Percentiles rank a stretch among this genome's conserved stretches.
These are phyloP conservation scores for Byssochlamys sp. DNA, from an alignment of 2,329 filamentous ascomycete genomes.

Conservation along the genomic window DNA sequence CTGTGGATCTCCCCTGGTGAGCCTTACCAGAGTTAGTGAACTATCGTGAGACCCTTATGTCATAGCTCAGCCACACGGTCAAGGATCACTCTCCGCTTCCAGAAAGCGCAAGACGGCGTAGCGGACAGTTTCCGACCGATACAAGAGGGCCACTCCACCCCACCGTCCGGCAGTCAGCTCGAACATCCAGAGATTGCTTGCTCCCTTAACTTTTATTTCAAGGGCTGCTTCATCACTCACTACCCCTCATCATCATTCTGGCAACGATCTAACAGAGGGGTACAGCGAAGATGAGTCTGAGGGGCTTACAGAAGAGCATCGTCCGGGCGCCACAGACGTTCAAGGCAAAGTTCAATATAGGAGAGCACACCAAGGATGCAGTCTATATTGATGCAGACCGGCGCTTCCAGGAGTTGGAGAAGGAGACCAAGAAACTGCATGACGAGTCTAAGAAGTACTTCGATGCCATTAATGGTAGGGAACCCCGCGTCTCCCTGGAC, in stretches of 20 bases:
- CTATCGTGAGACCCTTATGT: slow-evolving; percentile 8
- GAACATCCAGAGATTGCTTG: background rate
- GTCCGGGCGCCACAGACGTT: slow-evolving; percentile 83
- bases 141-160: slow-evolving; percentile 10
- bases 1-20: background rate
- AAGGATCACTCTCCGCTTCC: slow-evolving; percentile 4
- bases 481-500: background rate
- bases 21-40: background rate
- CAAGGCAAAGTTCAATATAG: slow-evolving; percentile 86
- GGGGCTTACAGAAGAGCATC: slow-evolving; percentile 85
- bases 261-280: background rate
- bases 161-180: slow-evolving; percentile 1
- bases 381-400: slow-evolving; percentile 92
- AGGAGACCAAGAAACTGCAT: slow-evolving; percentile 90
- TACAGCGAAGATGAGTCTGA: slow-evolving; percentile 70
- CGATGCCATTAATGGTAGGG: slow-evolving; percentile 76
- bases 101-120: background rate
- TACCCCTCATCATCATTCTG: background rate
- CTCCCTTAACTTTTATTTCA: background rate
- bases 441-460: slow-evolving; percentile 97
- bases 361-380: slow-evolving; percentile 87
- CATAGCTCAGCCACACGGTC: slow-evolving; percentile 17
- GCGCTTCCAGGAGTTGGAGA: slow-evolving; percentile 86
- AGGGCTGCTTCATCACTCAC: background rate
- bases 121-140: background rate